These are phyloP conservation scores for Rhynchosporium graminicola DNA, from an alignment of 2,329 filamentous ascomycete species.

Conservation along the genomic window DNA sequence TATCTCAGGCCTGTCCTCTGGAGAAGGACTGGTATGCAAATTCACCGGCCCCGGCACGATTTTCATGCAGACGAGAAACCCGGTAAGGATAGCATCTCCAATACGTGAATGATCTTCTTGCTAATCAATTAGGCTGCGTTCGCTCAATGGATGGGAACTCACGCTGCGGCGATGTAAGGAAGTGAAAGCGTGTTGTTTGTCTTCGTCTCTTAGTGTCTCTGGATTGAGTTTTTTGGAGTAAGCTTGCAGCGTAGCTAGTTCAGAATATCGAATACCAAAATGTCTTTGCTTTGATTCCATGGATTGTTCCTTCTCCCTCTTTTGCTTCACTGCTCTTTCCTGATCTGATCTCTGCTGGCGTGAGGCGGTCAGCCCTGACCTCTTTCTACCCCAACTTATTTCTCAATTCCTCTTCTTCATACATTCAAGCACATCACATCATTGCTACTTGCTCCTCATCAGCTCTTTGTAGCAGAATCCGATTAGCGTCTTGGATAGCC, in stretches of 20 bases:
- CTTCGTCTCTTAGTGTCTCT: conserved; percentile 4
- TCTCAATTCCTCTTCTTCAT: conserved; percentile 11
- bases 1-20: conserved; percentile 80
- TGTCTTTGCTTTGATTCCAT: not conserved
- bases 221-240: conserved; percentile 13
- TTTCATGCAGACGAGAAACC: conserved; percentile 89
- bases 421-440: conserved; percentile 21
- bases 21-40: conserved; percentile 90
- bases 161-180: conserved; percentile 32
- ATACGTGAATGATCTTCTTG: not conserved
- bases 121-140: conserved; percentile 31
- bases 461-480: conserved; percentile 14
- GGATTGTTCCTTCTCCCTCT: not conserved
- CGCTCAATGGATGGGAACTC: conserved; percentile 37
- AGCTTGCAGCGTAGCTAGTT: conserved; percentile 15
- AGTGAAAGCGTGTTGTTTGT: not conserved
- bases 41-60: conserved; percentile 90
- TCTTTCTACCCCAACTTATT: not conserved
- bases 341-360: not conserved
- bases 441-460: conserved; percentile 23
- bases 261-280: conserved; percentile 10
- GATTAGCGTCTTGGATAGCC: conserved; percentile 25
- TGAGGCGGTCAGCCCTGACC: not conserved
- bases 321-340: conserved; percentile 1
- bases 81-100: conserved; percentile 49